These are phyloP conservation scores for Colletotrichum godetiae DNA, from an alignment of 2,329 filamentous ascomycete genomes.

Conservation along the genomic window DNA sequence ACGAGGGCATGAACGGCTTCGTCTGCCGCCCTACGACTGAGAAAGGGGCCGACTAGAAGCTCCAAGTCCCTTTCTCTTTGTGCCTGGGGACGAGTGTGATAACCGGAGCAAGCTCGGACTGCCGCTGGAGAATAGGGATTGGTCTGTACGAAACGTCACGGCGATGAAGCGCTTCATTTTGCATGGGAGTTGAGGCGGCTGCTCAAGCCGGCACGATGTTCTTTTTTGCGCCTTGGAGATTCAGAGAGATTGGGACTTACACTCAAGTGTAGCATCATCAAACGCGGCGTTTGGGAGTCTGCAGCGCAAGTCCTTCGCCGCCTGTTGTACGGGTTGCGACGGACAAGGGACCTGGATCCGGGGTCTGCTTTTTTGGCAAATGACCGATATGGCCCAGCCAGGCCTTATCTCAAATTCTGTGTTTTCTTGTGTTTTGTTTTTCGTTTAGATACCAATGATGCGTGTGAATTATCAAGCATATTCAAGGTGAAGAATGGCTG, in stretches of 20 bases:
- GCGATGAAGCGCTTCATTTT: slow-evolving; percentile 9
- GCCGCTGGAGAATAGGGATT: background rate
- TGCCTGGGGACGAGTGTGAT: background rate
- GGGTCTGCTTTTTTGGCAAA: background rate
- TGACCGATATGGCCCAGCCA: background rate
- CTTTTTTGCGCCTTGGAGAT: background rate
- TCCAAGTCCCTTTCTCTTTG: too few species aligned
- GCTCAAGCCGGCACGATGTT: slow-evolving; percentile 29
- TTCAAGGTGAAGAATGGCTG: background rate
- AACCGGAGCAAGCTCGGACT: background rate
- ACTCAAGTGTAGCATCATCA: background rate
- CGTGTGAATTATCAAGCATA: background rate
- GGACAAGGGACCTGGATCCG: background rate
- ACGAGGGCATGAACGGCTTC: background rate
- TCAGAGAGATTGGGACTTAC: background rate
- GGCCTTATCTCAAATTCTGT: background rate
- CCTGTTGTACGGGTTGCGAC: background rate
- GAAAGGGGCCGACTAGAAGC: background rate
- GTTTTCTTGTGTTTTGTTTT: background rate
- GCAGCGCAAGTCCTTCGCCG: background rate
- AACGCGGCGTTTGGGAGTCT: background rate
- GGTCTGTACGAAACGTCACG: slow-evolving; percentile 19
- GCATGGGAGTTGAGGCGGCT: background rate
- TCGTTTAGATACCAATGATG: background rate
- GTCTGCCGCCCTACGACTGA: too few species aligned